phyloP scores from a whole-genome alignment of 2,329 filamentous ascomycete genomes.

The Pseudogymnoascus sp. region DNA sequence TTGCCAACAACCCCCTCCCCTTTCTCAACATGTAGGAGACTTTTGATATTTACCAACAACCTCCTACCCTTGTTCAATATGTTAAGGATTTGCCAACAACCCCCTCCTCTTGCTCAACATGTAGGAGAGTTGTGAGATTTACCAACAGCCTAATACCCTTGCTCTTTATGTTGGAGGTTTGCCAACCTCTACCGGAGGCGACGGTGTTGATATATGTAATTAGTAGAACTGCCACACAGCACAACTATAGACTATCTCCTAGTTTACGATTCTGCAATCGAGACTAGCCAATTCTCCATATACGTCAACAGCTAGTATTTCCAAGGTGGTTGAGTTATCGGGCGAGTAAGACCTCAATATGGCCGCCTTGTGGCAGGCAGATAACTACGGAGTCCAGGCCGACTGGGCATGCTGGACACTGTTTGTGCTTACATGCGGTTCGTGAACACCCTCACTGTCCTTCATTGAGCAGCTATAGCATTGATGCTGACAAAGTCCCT shows the following conservation, averaged over 20 bases:
- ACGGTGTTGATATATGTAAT: neutral
- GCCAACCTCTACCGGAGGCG: neutral
- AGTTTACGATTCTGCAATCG: neutral
- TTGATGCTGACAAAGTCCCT: slow-evolving; percentile 6
- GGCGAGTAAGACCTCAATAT: neutral
- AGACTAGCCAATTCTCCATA: neutral
- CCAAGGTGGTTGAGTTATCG: neutral
- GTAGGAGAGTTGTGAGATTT: neutral
- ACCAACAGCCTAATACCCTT: neutral
- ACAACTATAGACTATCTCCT: neutral
- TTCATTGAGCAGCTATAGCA: neutral
- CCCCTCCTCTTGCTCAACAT: neutral
- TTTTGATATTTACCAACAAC: too few relatives aligned
- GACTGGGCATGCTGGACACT: slow-evolving; percentile 9
- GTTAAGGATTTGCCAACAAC: too few relatives aligned
- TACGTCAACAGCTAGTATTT: neutral
- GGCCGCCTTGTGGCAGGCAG: neutral
- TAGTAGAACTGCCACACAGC: neutral
- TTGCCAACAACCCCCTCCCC: too few relatives aligned
- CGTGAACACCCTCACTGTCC: neutral
- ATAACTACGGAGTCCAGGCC: slow-evolving; percentile 6
- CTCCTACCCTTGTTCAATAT: too few relatives aligned
- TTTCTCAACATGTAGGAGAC: too few relatives aligned
- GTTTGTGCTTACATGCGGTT: slow-evolving; percentile 9
- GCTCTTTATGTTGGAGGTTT: neutral